Evolutionary conservation across 1,284 basidiomycete species (phyloP).

Genomic region (Boletus smithii): DNA sequence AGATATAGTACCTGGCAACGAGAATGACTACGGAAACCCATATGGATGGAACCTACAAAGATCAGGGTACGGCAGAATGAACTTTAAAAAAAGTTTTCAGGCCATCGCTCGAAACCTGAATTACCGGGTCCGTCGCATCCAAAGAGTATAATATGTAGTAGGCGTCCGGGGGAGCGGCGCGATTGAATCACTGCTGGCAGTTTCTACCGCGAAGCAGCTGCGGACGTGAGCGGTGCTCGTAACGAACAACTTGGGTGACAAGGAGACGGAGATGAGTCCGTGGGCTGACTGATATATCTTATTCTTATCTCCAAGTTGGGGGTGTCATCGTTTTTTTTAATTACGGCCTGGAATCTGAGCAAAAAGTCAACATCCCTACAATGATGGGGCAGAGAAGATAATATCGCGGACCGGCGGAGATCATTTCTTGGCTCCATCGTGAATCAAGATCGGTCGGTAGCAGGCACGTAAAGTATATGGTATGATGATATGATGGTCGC

Average conservation of each 20-base stretch:
- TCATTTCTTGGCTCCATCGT: not conserved
- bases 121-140: conserved; percentile 9
- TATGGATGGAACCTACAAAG: not conserved
- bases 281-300: conserved; percentile 1
- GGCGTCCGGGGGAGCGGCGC: not conserved
- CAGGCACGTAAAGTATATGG: not conserved
- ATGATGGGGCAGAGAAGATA: not conserved
- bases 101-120: conserved; percentile 2
- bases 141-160: not conserved
- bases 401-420: conserved; percentile 2
- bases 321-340: not conserved
- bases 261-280: conserved; percentile 14
- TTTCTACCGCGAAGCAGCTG: conserved; percentile 29
- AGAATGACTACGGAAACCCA: conserved; percentile 1
- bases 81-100: not conserved
- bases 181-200: conserved; percentile 3
- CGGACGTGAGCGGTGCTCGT: conserved; percentile 11
- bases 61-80: not conserved
- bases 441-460: not conserved
- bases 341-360: not conserved
- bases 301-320: not conserved
- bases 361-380: conserved; percentile 8
- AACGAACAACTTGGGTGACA: not conserved
- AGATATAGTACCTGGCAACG: conserved; percentile 23
- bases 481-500: not conserved